These are phyloP conservation scores for Puya raimondii DNA, from an alignment of 176 grass and related monocot species.

Conservation along the genomic window DNA sequence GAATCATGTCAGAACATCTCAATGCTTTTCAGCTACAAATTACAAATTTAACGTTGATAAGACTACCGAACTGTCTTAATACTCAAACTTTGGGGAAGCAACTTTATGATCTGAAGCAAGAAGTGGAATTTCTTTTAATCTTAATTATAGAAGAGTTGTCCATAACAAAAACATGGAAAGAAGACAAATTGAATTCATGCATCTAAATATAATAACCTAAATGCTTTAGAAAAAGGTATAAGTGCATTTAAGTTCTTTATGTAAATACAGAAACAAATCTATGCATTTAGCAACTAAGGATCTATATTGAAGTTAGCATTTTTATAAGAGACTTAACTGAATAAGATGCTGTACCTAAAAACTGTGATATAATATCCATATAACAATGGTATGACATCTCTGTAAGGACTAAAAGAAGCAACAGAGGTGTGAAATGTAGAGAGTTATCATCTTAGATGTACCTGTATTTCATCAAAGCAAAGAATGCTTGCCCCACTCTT, in stretches of 20 bases:
- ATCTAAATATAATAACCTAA: neutral
- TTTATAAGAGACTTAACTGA: too few relatives aligned
- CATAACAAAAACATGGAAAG: neutral
- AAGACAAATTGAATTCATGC: neutral
- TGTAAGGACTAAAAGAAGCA: neutral
- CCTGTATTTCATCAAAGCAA: slow-evolving; percentile 99
- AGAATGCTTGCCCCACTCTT: slow-evolving; percentile 89
- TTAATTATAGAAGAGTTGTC: too few relatives aligned
- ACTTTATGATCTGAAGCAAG: too few relatives aligned
- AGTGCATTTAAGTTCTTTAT: neutral
- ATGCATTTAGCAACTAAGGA: too few relatives aligned
- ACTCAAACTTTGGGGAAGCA: too few relatives aligned
- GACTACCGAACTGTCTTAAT: too few relatives aligned
- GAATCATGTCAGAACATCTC: too few relatives aligned
- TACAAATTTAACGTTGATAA: too few relatives aligned
- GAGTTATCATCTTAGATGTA: slow-evolving; percentile 26
- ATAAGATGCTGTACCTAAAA: neutral
- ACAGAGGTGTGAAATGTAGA: neutral
- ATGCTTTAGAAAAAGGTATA: neutral
- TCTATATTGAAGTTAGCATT: too few relatives aligned
- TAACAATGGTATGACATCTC: neutral
- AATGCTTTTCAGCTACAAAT: too few relatives aligned
- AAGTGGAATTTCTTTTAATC: too few relatives aligned
- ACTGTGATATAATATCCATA: neutral
- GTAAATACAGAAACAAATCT: neutral